Evolutionary conservation across 257 asterid species (phyloP), one percentile per base, ranked within the genome.

Genomic region (Nicotiana benthamiana): DNA sequence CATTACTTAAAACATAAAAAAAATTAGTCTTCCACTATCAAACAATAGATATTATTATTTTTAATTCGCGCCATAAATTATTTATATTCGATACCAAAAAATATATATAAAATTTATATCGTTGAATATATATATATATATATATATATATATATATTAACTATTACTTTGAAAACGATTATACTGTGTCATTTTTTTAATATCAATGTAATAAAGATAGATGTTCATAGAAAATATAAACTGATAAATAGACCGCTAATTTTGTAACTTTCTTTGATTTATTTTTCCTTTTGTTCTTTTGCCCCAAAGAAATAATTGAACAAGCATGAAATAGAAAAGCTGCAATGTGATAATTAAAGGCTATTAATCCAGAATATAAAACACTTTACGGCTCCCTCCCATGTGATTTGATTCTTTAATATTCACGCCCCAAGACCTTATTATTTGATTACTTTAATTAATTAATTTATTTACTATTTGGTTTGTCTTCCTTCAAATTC

Each of bases 361-460:
- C 76, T 72, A 60, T 6, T 51, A 65, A 80, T 75, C 82, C 66
- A 78, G 89, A 81, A 82, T 74, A 36, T 79, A 80, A 84, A 88
- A 62, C 32, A 62, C 84, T 87, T 90, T 87, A 80, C 22, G 82
- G 82, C 89, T 80, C 83, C 81, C 82, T 81, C 87, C 88, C 93
- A 88, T 87, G 92, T 85, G 89, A 87, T 78, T 84, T 82, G 89
- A 87, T 91, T 88, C 88, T 91, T 86, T 82, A 87, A 82, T 89
- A 68, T 65, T 86, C 93, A 91, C 89, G 91, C 96, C 79, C n/a
- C 77, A 76, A 64, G 74, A 84, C 81, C 80, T 70, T 75, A 24
- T 77, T 70, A 26, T 75, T 62, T 20, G 17, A 32, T 20, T 60
- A 22, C 9, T 79, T 67, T 79, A 22, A 64, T 83, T 79, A 22